Percentiles rank a stretch among this genome's conserved stretches.
These are phyloP conservation scores for Wickerhamomyces silvicola DNA, from an alignment of 805 yeast genomes.

Conservation along the genomic window DNA sequence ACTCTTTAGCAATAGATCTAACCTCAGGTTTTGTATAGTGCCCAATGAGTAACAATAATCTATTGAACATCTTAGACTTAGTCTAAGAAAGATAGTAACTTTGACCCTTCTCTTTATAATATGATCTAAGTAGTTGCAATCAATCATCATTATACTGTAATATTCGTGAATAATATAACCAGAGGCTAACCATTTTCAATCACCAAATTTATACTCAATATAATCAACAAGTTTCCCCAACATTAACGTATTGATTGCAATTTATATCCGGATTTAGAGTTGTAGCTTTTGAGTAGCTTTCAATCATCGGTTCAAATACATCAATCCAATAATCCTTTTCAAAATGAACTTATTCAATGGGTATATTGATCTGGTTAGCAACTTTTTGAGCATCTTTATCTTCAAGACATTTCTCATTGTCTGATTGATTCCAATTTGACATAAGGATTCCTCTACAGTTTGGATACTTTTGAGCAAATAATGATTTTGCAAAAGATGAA, in stretches of 20 bases:
- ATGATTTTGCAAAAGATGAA: slow-evolving; percentile 79
- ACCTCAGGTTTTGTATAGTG: slow-evolving; percentile 69
- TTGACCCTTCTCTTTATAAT: slow-evolving; percentile 69
- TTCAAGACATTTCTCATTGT: slow-evolving; percentile 65
- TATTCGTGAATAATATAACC: slow-evolving; percentile 74
- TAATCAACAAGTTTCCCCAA: slow-evolving; percentile 72
- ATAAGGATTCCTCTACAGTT: slow-evolving; percentile 81
- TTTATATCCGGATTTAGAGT: slow-evolving; percentile 96
- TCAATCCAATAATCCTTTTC: slow-evolving; percentile 90
- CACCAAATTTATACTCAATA: slow-evolving; percentile 33
- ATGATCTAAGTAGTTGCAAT: slow-evolving; percentile 50
- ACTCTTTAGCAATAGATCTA: slow-evolving; percentile 53
- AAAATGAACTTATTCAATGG: slow-evolving; percentile 71
- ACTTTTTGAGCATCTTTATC: slow-evolving; percentile 71
- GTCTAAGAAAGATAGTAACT: slow-evolving; percentile 82
- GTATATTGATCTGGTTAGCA: slow-evolving; percentile 53
- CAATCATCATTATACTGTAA: slow-evolving; percentile 28
- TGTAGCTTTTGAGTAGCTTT: slow-evolving; percentile 57
- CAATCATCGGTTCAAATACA: slow-evolving; percentile 90
- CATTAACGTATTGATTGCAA: slow-evolving; percentile 79
- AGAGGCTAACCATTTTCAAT: slow-evolving; percentile 79
- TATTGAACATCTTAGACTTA: slow-evolving; percentile 34
- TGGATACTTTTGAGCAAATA: slow-evolving; percentile 46
- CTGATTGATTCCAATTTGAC: slow-evolving; percentile 59
- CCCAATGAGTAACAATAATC: slow-evolving; percentile 75